Base-by-base conservation (phyloP, 225 moss, liverwort and hornwort species). In the Marchantia polymorpha region DNA sequence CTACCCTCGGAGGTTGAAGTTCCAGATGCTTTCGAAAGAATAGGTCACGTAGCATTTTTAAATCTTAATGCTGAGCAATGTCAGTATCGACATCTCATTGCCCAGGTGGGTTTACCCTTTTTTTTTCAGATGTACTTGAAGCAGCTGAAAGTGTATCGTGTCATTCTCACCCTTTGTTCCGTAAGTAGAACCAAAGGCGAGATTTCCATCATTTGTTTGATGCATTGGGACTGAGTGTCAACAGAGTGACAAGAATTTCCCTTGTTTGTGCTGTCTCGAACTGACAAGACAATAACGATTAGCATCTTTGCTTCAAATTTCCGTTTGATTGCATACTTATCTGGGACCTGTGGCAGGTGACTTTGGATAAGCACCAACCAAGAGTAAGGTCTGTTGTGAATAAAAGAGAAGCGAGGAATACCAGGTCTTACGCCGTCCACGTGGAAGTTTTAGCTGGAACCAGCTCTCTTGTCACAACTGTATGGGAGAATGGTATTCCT, bases 401-500 rank as follows among this genome's bases (percentile, higher is more conserved):
- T 67, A 92, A 90, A 82, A 91, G 87, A 59, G 91, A 90, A 78
- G 82, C 84, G 48, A 85, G 86, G 64, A 83, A 86, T 74, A 86
- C 82, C 81, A 88, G 84, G 64, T 82, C 92, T 77, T 91, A 93
- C 82, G 89, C 89, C 25, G 92, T 91, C 82, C 86, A 91, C 79
- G 88, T 99, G 72, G 97, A 93, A 79, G 90, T 99, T 87, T 89
- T 99, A 77, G 93, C 94, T 75, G 97, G 97, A 76, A 99, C 87
- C 79, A 90, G 88, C 80, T 91, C 92, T 46, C 93, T 94, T 68
- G 83, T 94, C 47, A 99, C 93, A 5, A 94, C 93, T 68, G 87
- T 89, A n/a, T 88, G 89, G 77, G 94, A 94, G 65, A 81, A 93
- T 82, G 94, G 89, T 16, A 73, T 87, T 39, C 91, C 91, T 26